These are phyloP conservation scores for Rhizopus microsporus DNA, from an alignment of 371 early-diverging fungal genomes.

Conservation along the genomic window DNA sequence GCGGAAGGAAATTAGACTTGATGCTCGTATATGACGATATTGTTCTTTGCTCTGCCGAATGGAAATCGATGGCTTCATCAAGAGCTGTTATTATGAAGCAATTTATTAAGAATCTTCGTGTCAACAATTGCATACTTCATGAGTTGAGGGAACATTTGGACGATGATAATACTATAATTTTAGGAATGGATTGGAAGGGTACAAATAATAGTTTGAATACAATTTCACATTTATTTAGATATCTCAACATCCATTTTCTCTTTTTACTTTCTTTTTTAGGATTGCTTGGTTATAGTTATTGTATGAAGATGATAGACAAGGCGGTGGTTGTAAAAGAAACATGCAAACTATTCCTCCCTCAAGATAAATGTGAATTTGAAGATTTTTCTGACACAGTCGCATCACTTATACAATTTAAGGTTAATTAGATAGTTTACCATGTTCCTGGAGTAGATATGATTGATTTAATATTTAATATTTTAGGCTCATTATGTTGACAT, in stretches of 20 bases:
- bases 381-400: conserved; percentile 9
- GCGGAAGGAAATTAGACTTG: conserved; percentile 5
- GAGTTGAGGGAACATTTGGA: conserved; percentile 5
- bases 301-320: conserved; percentile 12
- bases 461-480: conserved; percentile 14
- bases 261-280: conserved; percentile 6
- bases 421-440: conserved; percentile 10
- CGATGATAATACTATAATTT: background rate
- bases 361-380: conserved; percentile 12
- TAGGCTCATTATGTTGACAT: conserved; percentile 15
- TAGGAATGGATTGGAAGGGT: conserved; percentile 8
- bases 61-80: conserved; percentile 6
- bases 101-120: conserved; percentile 5
- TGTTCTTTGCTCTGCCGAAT: conserved; percentile 7
- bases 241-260: conserved; percentile 3
- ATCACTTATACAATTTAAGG: conserved; percentile 11
- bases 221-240: conserved; percentile 7
- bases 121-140: conserved; percentile 4
- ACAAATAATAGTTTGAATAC: conserved; percentile 4
- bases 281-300: conserved; percentile 12
- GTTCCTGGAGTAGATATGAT: conserved; percentile 11
- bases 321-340: conserved; percentile 9
- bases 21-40: conserved; percentile 5
- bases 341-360: conserved; percentile 9
- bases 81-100: conserved; percentile 5